phyloP scores from a whole-genome alignment of 805 yeast species.

The Myxozyma melibiosi region DNA sequence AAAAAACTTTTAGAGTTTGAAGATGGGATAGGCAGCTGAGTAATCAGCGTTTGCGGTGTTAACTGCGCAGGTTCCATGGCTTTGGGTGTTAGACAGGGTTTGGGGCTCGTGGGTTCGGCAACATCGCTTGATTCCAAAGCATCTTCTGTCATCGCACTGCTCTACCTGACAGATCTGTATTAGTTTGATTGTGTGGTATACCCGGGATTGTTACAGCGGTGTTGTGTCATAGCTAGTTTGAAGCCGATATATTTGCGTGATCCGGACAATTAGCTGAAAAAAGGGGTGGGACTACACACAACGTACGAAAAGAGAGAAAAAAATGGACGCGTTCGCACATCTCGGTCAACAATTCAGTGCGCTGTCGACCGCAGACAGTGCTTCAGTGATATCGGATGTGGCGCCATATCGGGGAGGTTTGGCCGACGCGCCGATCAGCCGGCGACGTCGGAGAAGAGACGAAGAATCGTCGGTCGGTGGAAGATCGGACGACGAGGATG shows the following conservation, averaged over 20 bases:
- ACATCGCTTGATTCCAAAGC: too few relatives aligned
- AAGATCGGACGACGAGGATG: constrained; percentile 25
- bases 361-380: constrained; percentile 33
- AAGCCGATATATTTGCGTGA: too few relatives aligned
- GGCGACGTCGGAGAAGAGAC: constrained; percentile 1
- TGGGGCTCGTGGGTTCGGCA: too few relatives aligned
- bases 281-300: not conserved
- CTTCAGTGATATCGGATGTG: constrained; percentile 39
- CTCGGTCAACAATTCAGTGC: constrained; percentile 31
- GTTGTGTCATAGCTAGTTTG: too few relatives aligned
- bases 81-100: too few relatives aligned
- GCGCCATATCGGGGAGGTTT: constrained; percentile 27
- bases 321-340: constrained; percentile 29
- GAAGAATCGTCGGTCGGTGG: constrained; percentile 13
- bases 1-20: not conserved
- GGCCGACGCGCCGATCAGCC: not conserved
- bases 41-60: not conserved
- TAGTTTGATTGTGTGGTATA: too few relatives aligned
- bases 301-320: not conserved
- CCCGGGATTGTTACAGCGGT: too few relatives aligned
- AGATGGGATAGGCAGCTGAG: not conserved
- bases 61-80: too few relatives aligned
- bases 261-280: too few relatives aligned
- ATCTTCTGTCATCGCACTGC: too few relatives aligned
- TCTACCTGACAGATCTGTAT: too few relatives aligned